Percentiles rank a stretch among this genome's conserved stretches.
phyloP scores from a whole-genome alignment of 306 rosid genomes.

The Alnus glutinosa region DNA sequence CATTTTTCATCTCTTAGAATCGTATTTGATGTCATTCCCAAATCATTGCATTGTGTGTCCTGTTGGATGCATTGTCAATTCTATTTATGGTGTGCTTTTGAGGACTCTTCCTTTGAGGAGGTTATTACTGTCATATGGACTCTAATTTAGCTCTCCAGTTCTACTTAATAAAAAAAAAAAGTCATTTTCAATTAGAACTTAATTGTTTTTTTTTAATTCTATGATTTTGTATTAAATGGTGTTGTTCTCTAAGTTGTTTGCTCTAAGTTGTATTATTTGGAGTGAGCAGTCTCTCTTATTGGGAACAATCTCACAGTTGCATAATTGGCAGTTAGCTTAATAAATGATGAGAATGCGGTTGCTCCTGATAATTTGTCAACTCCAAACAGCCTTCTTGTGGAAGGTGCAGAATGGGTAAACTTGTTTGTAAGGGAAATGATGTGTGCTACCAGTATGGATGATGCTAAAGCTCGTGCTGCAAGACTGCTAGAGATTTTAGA shows the following conservation, averaged over 20 bases:
- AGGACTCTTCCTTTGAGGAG: not conserved
- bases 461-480: slow-evolving; percentile 82
- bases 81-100: not conserved
- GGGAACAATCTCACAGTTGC: slow-evolving; percentile 7
- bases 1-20: too few species aligned
- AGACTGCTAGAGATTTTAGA: slow-evolving; percentile 77
- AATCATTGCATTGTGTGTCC: too few species aligned
- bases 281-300: not conserved
- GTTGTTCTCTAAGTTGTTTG: not conserved
- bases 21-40: too few species aligned
- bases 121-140: not conserved
- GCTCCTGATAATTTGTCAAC: slow-evolving; percentile 45
- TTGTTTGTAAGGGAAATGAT: slow-evolving; percentile 83
- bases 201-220: not conserved
- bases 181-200: not conserved
- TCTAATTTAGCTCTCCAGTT: not conserved
- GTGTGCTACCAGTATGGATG: slow-evolving; percentile 72
- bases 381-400: slow-evolving; percentile 55
- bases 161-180: not conserved
- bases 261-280: not conserved
- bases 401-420: slow-evolving; percentile 90
- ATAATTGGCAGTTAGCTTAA: slow-evolving; percentile 42
- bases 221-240: not conserved
- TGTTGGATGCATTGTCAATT: too few species aligned
- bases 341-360: slow-evolving; percentile 41